Base-by-base conservation (phyloP, 140 eudicot species). In the Anethum foeniculum region DNA sequence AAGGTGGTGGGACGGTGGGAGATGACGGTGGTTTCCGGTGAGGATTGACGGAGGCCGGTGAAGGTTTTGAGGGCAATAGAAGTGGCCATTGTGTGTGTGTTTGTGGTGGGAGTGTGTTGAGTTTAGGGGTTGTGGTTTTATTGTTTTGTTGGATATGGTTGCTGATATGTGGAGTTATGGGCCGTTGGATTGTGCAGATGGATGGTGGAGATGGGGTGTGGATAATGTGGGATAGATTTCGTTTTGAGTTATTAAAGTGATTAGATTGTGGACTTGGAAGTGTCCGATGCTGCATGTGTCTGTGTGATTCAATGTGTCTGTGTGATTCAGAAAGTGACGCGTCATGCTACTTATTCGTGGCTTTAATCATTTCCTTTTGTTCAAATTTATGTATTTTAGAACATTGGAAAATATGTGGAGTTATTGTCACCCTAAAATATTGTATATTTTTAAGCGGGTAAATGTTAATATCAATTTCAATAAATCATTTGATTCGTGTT, bases 1-100 rank as follows among this genome's bases (percentile, higher is more conserved):
- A 34, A 71, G 87, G 79, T 11, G 47, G 80, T 51, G 13, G 80
- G 74, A 0, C 76, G 76, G 51, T 71, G 32, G 44, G 80, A 75
- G 56, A 21, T 54, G 44, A 77, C 85, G 85, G 83, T 84, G 79
- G 76, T 83, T 67, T 88, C 90, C 81, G 88, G 72, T 44, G 92
- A 68, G 41, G 90, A 58, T 72, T 87, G 94, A 77, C 96, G 97
- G 90, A 90, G 93, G 43, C 99, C 99, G 89, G 82, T 82, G 93
- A 92, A 94, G 81, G 97, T 79, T 80, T 90, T 95, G 85, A 95
- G 90, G 54, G 97, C 88, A 58, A 92, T 84, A 81, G 97, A 92
- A 14, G 96, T 86, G n/a, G 97, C 89, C 96, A 90, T 74, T 43
- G 39, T 91, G 82, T 56, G 13, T 6, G 36, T 13, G 76, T 82